Conservation (phyloP, 495 filamentous ascomycete genomes). For the Glonium stellatum region DNA sequence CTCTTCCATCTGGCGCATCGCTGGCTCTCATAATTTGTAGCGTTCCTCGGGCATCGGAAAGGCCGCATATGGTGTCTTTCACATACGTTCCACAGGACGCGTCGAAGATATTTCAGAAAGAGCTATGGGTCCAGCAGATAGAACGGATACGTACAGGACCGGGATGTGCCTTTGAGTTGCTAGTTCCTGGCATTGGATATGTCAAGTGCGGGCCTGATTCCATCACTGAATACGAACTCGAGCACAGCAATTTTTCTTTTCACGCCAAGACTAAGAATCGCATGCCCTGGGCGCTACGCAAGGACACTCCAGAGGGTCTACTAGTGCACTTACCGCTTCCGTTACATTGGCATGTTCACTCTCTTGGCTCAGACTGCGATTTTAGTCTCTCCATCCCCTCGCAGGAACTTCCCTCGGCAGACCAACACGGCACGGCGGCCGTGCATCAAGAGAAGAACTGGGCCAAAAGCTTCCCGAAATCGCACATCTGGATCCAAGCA, state of each 20-base stretch:
- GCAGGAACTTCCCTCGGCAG: constrained; percentile 8
- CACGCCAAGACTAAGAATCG: constrained; percentile 29
- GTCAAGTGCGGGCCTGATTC: constrained; percentile 25
- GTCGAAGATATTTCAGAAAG: constrained; percentile 31
- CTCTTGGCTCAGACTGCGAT: constrained; percentile 33
- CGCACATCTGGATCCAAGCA: constrained; percentile 43
- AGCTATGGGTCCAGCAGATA: constrained; percentile 31
- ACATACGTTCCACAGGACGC: constrained; percentile 37
- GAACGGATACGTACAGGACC: constrained; percentile 18
- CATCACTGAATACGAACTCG: constrained; percentile 29
- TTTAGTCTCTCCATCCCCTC: constrained; percentile 31
- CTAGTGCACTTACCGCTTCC: constrained; percentile 39
- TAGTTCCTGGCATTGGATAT: constrained; percentile 29
- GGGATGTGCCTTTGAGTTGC: constrained; percentile 30
- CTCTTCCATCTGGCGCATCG: constrained; percentile 35
- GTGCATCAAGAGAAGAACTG: constrained; percentile 44
- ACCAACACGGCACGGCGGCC: constrained; percentile 30
- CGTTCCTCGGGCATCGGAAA: constrained; percentile 30
- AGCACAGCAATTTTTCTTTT: constrained; percentile 31
- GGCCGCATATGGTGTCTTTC: constrained; percentile 41
- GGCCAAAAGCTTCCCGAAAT: constrained; percentile 36
- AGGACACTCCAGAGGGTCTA: constrained; percentile 27
- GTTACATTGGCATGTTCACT: constrained; percentile 46
- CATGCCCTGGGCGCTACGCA: constrained; percentile 37
- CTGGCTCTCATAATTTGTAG: constrained; percentile 35